phyloP scores from a whole-genome alignment of 2,329 filamentous ascomycete species.

The Diaporthe vexans region DNA sequence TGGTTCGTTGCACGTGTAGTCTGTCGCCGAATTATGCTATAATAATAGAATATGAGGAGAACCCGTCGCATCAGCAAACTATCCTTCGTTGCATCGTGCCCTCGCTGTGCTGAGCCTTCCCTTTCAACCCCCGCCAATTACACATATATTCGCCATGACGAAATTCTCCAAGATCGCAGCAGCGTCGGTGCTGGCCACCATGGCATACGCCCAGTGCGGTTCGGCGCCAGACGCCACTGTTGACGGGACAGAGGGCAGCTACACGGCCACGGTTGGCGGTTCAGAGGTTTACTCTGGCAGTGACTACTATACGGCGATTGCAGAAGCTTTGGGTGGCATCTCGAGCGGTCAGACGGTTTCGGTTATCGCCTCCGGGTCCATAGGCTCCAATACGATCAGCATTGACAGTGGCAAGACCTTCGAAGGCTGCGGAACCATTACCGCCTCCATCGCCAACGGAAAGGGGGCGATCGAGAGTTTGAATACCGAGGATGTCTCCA shows the following conservation, averaged over 20 bases:
- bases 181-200: slow-evolving; percentile 53
- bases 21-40: not conserved
- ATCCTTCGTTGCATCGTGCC: not conserved
- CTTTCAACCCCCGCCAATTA: too few species aligned
- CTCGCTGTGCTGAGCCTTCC: not conserved
- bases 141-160: not conserved
- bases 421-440: slow-evolving; percentile 70
- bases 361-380: slow-evolving; percentile 68
- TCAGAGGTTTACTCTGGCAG: slow-evolving; percentile 64
- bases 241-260: slow-evolving; percentile 60
- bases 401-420: slow-evolving; percentile 68
- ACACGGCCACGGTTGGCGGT: slow-evolving; percentile 59
- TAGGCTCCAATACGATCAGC: slow-evolving; percentile 65
- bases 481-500: slow-evolving; percentile 62
- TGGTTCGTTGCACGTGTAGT: not conserved
- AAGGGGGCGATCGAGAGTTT: slow-evolving; percentile 68
- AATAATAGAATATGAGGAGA: not conserved
- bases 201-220: slow-evolving; percentile 61
- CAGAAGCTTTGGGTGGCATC: slow-evolving; percentile 67
- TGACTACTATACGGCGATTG: slow-evolving; percentile 68
- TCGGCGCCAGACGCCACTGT: slow-evolving; percentile 62
- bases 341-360: slow-evolving; percentile 65
- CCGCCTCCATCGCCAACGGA: slow-evolving; percentile 56
- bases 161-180: slow-evolving; percentile 16
- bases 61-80: not conserved